phyloP scores from a whole-genome alignment of 2,329 filamentous ascomycete genomes.

The Trichoderma harzianum region DNA sequence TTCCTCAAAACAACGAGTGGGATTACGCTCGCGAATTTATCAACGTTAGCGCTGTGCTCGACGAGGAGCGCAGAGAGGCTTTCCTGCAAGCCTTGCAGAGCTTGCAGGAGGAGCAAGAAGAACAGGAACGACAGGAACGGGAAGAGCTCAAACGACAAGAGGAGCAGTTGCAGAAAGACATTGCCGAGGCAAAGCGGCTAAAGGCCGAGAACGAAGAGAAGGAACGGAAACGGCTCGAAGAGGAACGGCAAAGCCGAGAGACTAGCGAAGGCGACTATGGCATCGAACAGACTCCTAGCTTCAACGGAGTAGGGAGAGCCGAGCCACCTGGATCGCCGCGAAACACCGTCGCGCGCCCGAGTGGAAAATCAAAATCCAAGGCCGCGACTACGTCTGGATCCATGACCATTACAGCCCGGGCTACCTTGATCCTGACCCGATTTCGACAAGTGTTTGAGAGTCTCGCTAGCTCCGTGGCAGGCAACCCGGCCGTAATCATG shows the following conservation, averaged over 20 bases:
- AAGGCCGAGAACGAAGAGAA: constrained; percentile 58
- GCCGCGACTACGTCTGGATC: constrained; percentile 30
- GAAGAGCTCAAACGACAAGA: constrained; percentile 57
- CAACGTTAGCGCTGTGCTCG: constrained; percentile 76
- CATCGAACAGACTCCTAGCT: constrained; percentile 53
- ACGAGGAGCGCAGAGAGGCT: constrained; percentile 85
- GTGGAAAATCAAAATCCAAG: constrained; percentile 27
- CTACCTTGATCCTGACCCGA: constrained; percentile 51
- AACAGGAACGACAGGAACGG: constrained; percentile 62
- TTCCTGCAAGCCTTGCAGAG: constrained; percentile 83
- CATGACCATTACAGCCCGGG: constrained; percentile 44
- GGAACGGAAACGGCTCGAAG: constrained; percentile 50
- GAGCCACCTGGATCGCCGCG: constrained; percentile 32
- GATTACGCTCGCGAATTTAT: constrained; percentile 93
- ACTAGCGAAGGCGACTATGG: constrained; percentile 66
- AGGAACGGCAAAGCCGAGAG: constrained; percentile 49
- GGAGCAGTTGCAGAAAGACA: constrained; percentile 52
- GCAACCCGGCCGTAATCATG: constrained; percentile 56
- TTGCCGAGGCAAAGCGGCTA: constrained; percentile 54
- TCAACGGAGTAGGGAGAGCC: constrained; percentile 35
- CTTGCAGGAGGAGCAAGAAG: constrained; percentile 77
- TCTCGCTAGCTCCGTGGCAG: constrained; percentile 48
- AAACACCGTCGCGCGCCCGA: constrained; percentile 32
- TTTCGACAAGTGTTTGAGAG: constrained; percentile 50
- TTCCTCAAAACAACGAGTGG: constrained; percentile 94